phyloP scores from a whole-genome alignment of 345 rosid species.

The Angophora floribunda region DNA sequence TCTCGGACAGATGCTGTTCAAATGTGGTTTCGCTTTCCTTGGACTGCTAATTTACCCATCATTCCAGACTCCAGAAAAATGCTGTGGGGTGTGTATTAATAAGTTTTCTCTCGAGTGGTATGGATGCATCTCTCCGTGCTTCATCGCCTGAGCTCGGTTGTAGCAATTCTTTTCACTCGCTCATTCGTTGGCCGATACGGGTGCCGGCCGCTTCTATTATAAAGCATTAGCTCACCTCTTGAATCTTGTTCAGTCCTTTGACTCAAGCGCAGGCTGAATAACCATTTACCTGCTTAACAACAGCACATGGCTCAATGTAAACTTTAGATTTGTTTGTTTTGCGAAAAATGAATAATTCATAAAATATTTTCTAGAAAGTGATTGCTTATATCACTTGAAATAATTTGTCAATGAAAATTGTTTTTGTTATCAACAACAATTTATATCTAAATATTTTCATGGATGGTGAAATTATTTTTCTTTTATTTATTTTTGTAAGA shows the following conservation, averaged over 20 bases:
- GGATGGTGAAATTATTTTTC: rapidly evolving
- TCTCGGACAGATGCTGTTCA: not conserved
- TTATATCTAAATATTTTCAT: not conserved
- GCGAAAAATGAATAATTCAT: rapidly evolving
- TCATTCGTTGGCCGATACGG: not conserved
- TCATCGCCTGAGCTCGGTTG: not conserved
- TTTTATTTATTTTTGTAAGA: not conserved
- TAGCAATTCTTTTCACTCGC: not conserved
- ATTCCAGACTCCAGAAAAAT: not conserved
- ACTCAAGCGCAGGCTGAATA: not conserved
- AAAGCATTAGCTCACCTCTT: not conserved
- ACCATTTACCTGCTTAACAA: not conserved
- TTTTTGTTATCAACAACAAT: not conserved
- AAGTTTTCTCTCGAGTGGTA: not conserved
- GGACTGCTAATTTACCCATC: not conserved
- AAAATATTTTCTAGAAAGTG: rapidly evolving
- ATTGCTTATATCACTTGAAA: rapidly evolving
- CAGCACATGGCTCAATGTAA: no score
- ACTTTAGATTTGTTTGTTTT: rapidly evolving
- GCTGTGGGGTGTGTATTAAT: not conserved
- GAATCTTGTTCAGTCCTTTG: not conserved
- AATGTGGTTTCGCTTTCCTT: not conserved
- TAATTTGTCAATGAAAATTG: not conserved
- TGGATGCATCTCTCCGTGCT: not conserved
- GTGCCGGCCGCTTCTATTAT: not conserved